Percentiles rank a stretch among this genome's conserved stretches.
phyloP scores from a whole-genome alignment of 2,329 filamentous ascomycete species.

The Xylaria sp. region DNA sequence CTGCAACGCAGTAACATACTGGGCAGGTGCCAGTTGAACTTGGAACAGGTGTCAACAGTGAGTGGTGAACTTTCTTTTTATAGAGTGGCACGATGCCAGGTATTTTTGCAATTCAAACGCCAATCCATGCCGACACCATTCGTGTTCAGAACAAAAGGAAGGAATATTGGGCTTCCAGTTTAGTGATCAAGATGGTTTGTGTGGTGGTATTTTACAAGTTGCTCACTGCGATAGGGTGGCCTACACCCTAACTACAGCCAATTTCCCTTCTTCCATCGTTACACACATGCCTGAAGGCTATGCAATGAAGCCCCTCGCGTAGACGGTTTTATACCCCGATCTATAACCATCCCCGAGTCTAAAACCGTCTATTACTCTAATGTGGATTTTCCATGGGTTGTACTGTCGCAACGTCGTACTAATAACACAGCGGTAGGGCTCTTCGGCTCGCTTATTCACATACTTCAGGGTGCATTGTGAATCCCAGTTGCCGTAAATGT shows the following conservation, averaged over 20 bases:
- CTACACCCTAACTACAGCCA: slow-evolving; percentile 7
- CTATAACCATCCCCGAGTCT: slow-evolving; percentile 35
- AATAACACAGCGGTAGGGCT: slow-evolving; percentile 32
- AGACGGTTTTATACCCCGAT: slow-evolving; percentile 33
- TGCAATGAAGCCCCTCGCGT: slow-evolving; percentile 36
- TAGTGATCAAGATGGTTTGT: slow-evolving; percentile 20
- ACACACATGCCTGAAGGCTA: slow-evolving; percentile 42
- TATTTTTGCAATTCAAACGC: slow-evolving; percentile 15
- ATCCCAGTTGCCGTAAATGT: slow-evolving; percentile 38
- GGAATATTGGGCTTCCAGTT: slow-evolving; percentile 22
- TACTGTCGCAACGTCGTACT: slow-evolving; percentile 30
- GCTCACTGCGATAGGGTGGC: slow-evolving; percentile 3
- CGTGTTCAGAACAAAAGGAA: slow-evolving; percentile 21
- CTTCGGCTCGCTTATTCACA: slow-evolving; percentile 39
- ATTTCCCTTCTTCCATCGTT: slow-evolving; percentile 41
- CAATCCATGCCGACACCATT: slow-evolving; percentile 13
- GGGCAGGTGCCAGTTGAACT: not conserved
- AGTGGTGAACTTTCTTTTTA: slow-evolving; percentile 16
- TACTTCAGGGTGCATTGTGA: slow-evolving; percentile 38
- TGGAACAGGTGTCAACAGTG: not conserved
- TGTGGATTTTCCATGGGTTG: slow-evolving; percentile 42
- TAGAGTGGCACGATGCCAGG: slow-evolving; percentile 3
- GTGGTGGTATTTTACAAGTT: slow-evolving; percentile 31
- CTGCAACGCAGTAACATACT: not conserved
- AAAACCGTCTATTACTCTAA: slow-evolving; percentile 45